Base-by-base conservation (phyloP, 768 basidiomycete species). In the Boletellus ananiceps region DNA sequence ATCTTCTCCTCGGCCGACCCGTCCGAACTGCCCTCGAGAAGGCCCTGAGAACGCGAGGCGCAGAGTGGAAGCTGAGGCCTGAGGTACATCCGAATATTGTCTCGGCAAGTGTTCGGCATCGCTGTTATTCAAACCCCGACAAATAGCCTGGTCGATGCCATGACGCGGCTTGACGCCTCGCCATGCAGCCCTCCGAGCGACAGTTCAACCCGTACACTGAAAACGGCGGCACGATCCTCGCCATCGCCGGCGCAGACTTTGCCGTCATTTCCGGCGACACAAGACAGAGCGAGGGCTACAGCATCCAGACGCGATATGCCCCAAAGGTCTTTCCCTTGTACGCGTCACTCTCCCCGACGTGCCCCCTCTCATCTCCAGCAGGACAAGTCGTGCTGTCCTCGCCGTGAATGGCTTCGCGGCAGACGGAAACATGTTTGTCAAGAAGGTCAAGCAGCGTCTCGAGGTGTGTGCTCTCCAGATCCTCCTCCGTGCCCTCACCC, bases 321-420 rank as follows among this genome's bases (percentile, higher is more conserved):
- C 86, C 93, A 37, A 95, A 97, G 71, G 93, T 97, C 51, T 96
- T 93, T 72, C 78, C 82, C 73, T 70, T 99, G 91, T 96, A 61
- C 71, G 91, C 51, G 52, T 39, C 32, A 11, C n/a, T 15, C 19
- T 29, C 11, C 27, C 27, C 9, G 19, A 16, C 27, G 16, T 23
- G 14, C 13, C 33, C 31, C 18, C 16, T 52, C 36, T 57, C 47
- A 12, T 45, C 4, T 9, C 27, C 6, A 8, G 19, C 68, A 95
- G 93, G 65, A 95, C 92, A 15, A 91, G 93, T 71, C 89, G 84
- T 61, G 90, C 90, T 29, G 91, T 93, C 5, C 75, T 99, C 18
- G 93, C 95, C 16, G 92, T 96, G 33, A 96, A 97, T 60, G 96
- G 96, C 8, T 98, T 97, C 66, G 89, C 92, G 37, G 96, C 94